Conservation (phyloP, 164 flowering plant genomes). For the Cinnamomum micranthum region DNA sequence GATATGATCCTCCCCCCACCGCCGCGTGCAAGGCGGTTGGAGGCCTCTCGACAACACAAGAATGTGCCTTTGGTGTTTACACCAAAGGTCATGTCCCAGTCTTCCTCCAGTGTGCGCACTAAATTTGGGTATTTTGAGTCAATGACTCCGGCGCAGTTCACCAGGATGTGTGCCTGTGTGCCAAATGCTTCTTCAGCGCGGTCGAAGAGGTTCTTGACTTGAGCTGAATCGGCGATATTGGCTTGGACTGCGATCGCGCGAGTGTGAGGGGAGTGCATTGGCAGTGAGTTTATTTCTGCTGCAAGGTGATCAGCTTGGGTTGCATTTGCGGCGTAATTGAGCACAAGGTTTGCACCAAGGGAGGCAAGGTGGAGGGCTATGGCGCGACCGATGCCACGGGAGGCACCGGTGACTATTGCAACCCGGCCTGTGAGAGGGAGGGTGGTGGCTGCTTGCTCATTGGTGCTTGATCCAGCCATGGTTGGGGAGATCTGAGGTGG, state of each 20-base stretch:
- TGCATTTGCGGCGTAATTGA: slow-evolving; percentile 37
- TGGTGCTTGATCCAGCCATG: neutral
- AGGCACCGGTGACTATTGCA: slow-evolving; percentile 52
- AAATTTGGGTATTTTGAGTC: slow-evolving; percentile 43
- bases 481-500: neutral
- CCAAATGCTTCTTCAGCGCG: slow-evolving; percentile 39
- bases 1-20: slow-evolving; percentile 56
- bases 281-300: slow-evolving; percentile 20
- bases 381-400: slow-evolving; percentile 50
- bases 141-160: slow-evolving; percentile 53
- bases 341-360: slow-evolving; percentile 41
- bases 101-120: slow-evolving; percentile 35
- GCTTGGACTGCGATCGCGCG: slow-evolving; percentile 46
- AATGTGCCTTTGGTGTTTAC: slow-evolving; percentile 50
- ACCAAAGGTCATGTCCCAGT: slow-evolving; percentile 42
- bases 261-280: neutral
- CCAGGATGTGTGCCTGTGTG: slow-evolving; percentile 39
- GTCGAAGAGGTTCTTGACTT: slow-evolving; percentile 53
- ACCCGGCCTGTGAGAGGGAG: slow-evolving; percentile 32
- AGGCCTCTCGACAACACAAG: slow-evolving; percentile 49
- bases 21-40: slow-evolving; percentile 41
- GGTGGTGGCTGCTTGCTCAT: neutral
- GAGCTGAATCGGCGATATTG: slow-evolving; percentile 44
- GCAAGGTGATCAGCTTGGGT: slow-evolving; percentile 26
- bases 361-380: slow-evolving; percentile 41